phyloP scores from a whole-genome alignment of 2,329 filamentous ascomycete genomes.

The Reticulascus tulasneorum region DNA sequence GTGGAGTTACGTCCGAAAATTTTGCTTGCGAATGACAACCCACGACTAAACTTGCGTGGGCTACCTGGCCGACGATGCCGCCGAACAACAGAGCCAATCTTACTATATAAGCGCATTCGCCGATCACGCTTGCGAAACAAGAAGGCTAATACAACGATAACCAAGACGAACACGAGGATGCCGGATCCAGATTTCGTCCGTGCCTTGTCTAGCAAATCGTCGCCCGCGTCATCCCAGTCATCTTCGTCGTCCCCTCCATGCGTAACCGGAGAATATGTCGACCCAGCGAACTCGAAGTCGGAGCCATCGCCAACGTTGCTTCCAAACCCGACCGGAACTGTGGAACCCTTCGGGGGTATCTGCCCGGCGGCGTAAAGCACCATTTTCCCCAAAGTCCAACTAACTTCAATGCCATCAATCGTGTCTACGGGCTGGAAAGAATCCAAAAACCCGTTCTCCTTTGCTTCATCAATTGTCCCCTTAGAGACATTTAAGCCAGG shows the following conservation, averaged over 20 bases:
- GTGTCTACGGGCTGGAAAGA: conserved; percentile 92
- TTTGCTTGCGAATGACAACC: conserved; percentile 55
- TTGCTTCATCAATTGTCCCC: conserved; percentile 61
- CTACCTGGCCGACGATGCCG: conserved; percentile 40
- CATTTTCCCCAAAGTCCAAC: conserved; percentile 97
- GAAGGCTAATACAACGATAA: conserved; percentile 66
- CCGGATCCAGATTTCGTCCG: conserved; percentile 68
- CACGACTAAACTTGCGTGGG: conserved; percentile 39
- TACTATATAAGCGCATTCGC: conserved; percentile 57
- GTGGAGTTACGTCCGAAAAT: conserved; percentile 57
- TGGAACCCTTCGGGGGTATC: conserved; percentile 58
- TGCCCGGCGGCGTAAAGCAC: conserved; percentile 91
- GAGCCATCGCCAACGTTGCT: conserved; percentile 67
- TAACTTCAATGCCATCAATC: conserved; percentile 86
- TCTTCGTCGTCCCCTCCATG: conserved; percentile 36
- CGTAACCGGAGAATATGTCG: conserved; percentile 35
- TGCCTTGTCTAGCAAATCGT: conserved; percentile 61
- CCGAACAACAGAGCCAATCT: conserved; percentile 40
- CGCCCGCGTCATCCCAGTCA: conserved; percentile 48
- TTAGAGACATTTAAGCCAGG: conserved; percentile 68
- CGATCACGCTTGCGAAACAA: conserved; percentile 78
- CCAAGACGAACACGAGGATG: conserved; percentile 71
- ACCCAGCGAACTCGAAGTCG: conserved; percentile 83
- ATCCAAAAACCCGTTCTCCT: conserved; percentile 72
- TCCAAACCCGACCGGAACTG: conserved; percentile 84